Percentiles rank a stretch among this genome's conserved stretches.
Evolutionary conservation across 2,329 filamentous ascomycete genomes (phyloP).

Genomic region (Alternaria hordeiaustralica): DNA sequence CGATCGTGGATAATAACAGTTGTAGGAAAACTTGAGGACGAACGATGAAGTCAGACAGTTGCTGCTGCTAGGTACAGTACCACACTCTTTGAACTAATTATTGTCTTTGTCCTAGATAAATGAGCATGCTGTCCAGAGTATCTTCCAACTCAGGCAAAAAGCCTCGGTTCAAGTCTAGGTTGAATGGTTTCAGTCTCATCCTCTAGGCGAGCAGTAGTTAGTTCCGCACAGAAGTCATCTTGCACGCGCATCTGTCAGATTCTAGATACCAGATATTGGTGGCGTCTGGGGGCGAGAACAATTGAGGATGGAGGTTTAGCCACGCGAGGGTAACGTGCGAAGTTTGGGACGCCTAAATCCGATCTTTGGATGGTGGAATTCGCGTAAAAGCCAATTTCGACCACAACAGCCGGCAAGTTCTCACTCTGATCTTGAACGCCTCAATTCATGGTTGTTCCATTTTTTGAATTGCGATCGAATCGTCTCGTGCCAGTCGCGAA

Average conservation of each 20-base stretch:
- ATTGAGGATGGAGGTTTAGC: not conserved
- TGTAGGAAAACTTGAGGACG: not conserved
- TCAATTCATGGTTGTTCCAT: not conserved
- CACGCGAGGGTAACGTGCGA: not conserved
- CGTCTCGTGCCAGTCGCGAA: not conserved
- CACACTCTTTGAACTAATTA: not conserved
- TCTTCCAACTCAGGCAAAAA: not conserved
- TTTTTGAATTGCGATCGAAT: not conserved
- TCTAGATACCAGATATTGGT: not conserved
- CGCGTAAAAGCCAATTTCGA: not conserved
- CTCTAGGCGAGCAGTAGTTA: not conserved
- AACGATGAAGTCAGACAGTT: not conserved
- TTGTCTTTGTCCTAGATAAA: not conserved
- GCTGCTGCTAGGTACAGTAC: not conserved
- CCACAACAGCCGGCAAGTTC: not conserved
- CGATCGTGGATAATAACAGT: not conserved
- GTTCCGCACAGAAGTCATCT: not conserved
- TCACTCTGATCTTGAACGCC: not conserved
- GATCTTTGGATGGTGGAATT: not conserved
- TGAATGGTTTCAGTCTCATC: not conserved
- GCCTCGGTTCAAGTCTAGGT: not conserved
- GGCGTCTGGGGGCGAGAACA: not conserved
- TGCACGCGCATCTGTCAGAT: not conserved
- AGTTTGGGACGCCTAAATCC: not conserved
- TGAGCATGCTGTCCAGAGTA: not conserved